Evolutionary conservation across 2,329 filamentous ascomycete genomes (phyloP), one percentile per base, ranked within the genome.

Genomic region (Lecanicillium sp.): DNA sequence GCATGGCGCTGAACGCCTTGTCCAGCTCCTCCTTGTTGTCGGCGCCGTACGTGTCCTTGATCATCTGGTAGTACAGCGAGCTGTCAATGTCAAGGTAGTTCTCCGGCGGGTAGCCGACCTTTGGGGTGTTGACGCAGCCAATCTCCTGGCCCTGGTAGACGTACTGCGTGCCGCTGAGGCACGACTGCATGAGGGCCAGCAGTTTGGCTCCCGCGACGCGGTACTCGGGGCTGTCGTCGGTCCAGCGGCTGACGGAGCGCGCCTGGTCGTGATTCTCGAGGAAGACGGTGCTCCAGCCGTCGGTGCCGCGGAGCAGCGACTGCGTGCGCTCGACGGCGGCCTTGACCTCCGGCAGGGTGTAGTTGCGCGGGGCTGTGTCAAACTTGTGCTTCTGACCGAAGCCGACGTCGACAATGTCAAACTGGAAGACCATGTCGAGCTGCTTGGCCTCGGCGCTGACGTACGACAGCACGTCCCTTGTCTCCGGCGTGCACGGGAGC

Each of bases 371-470:
- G 7, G 62, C 60, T 27, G 72, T 75, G 40, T 75, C 69, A 49
- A 75, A 72, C 44, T 70, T 72, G 35, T 70, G 60, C 0, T 68
- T 57, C 50, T 62, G 54, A 40, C 74, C 71, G 39, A 68, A 65
- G 5, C 74, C 80, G 13, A 81, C 62, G 49, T 81, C 71, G 7
- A 84, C 77, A 10, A 79, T 69, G 46, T 79, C 74, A 45, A 81
- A 79, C 47, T 79, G 76, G 56, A 85, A 84, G 2, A 83, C 76
- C 81, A 84, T 85, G 52, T 77, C 72, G 35, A 85, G 60, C 55
- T 83, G 73, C 42, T 70, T 69, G 40, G 74, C 71, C 19, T 68
- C 58, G 1, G 74, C 69, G 3, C 71, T 69, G 12, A 84, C 75
- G 45, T 81, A 84, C 14, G 66, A 53, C 7, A 83, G 57, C 2